Evolutionary conservation across 768 basidiomycete species (phyloP), one percentile per base, ranked within the genome.

Genomic region (Kwoniella europaea): DNA sequence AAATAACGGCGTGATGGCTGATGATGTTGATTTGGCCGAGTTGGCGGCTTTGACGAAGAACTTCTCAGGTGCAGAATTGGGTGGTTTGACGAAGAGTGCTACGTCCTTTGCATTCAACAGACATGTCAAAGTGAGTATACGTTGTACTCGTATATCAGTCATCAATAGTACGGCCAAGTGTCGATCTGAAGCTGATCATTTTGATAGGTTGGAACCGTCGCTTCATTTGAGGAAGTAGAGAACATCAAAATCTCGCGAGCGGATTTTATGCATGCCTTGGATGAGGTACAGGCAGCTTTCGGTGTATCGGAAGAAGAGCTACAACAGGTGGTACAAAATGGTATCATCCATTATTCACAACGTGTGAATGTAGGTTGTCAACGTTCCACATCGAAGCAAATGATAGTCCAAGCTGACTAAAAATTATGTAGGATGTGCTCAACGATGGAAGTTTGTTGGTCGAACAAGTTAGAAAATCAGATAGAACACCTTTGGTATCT

Each of bases 291-390:
- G 73, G 93, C 97, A 10, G 93, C 95, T 18, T 99, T 94, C 81
- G 97, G 97, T 89, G 93, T 97, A 2, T 91, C 96, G 1, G 97
- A 98, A 84, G 95, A 96, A 83, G 96, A 99, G 85, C 86, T 99
- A 18, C 88, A 91, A 74, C 90, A 91, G 74, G 94, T 97, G 65
- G 91, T 98, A 22, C 92, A 95, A 84, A 83, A 98, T 80, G 97
- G 97, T 3, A 98, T 98, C 82, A 94, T 98, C 55, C 93, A 94
- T 80, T 97, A 88, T 81, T 90, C 73, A 90, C 82, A 68, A 80
- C 7, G 85, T 87, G 52, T 98, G 76, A 90, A 96, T 79, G 95
- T 95, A 75, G 82, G 90, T 85, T 9, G 27, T n/a, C 22, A 3
- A 20, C 24, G 53, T 18, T 22, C 42, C 16, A 20, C 7, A 7